phyloP scores from a whole-genome alignment of 106 monocot species.

The Allium cepa region DNA sequence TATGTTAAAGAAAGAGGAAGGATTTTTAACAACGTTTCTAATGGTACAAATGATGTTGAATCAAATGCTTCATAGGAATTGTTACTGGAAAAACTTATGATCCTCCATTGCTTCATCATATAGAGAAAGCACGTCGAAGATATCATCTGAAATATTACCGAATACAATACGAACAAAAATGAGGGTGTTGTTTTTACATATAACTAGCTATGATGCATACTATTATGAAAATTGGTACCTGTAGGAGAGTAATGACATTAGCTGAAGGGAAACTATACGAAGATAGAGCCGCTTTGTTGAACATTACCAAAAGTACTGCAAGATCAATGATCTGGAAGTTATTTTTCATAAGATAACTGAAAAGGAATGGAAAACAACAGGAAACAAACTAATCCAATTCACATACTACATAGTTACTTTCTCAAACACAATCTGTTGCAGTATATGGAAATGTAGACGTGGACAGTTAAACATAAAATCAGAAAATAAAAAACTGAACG shows the following conservation, averaged over 20 bases:
- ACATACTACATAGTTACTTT: too few relatives aligned
- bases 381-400: too few relatives aligned
- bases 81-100: conserved; percentile 67
- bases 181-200: too few relatives aligned
- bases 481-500: too few relatives aligned
- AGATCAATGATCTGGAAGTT: not conserved
- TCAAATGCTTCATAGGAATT: conserved; percentile 51
- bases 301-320: conserved; percentile 19
- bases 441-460: too few relatives aligned
- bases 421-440: too few relatives aligned
- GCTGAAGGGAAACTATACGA: conserved; percentile 14
- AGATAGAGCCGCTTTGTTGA: conserved; percentile 17
- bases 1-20: conserved; percentile 84
- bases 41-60: conserved; percentile 50
- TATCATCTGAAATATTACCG: conserved; percentile 59
- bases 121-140: conserved; percentile 69
- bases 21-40: conserved; percentile 58
- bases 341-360: too few relatives aligned
- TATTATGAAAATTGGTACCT: not conserved
- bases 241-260: conserved; percentile 16
- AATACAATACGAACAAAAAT: too few relatives aligned
- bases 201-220: too few relatives aligned
- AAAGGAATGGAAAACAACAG: too few relatives aligned
- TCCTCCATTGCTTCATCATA: conserved; percentile 58
- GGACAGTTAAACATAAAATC: too few relatives aligned